Evolutionary conservation across 2,329 filamentous ascomycete species (phyloP), one percentile per base, ranked within the genome.

Genomic region (Neonectria faginata): DNA sequence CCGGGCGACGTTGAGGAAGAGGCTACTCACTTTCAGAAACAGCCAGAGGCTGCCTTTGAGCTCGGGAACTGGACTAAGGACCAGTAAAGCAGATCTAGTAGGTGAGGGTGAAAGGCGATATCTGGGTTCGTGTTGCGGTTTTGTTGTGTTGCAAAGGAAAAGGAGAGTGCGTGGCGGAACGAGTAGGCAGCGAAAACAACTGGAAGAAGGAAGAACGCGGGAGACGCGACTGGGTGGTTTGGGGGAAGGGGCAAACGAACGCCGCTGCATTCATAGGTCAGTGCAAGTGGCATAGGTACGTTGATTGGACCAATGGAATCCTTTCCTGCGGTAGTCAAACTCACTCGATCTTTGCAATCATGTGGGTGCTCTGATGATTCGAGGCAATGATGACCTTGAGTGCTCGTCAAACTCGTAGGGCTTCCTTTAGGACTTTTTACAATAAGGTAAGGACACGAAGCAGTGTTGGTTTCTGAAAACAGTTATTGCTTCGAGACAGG

Each of bases 141-240:
- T 7, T 29, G 45, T 48, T 27, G 45, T 48, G 45, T n/a, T 27
- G 45, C 9, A 10, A 2, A 48, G 14, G 27, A 29, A 48, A 48
- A 5, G 45, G 22, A 10, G 45, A 48, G 45, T 18, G 20, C 11
- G 45, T 16, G 45, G 50, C n/a, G 9, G 12, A 11, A 11, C n/a
- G 48, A 25, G 25, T 6, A 14, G 48, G 16, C 18, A 25, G 20
- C 22, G 14, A 39, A 42, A 42, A 54, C 18, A 54, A 33, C 20
- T 16, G 18, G 39, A 52, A 33, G 60, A 47, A 57, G 47, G 44
- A 39, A 62, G 50, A 44, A 57, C 25, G 51, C 20, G 45, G 20
- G 12, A 41, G 39, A 20, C 29, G 48, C 48, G 29, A 51, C 48
- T 18, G n/a, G 48, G 48, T 14, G 48, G 18, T 22, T n/a, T 18